Conservation (phyloP, 2,329 filamentous ascomycete genomes). For the Phoma sp. region DNA sequence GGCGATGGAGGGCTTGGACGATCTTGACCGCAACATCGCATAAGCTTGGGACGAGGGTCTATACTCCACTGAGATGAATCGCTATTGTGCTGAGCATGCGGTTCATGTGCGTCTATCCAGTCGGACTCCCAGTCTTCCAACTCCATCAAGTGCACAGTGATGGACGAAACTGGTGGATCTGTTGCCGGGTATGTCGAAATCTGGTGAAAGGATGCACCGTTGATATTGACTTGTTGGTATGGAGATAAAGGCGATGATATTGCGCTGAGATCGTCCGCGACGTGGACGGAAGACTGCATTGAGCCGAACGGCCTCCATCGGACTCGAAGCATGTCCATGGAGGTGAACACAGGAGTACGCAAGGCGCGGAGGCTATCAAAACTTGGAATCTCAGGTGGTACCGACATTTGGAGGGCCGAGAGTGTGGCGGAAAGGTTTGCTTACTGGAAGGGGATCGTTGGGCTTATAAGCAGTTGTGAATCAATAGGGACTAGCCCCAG, state of each 20-base stretch:
- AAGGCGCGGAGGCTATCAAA: too few species aligned
- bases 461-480: too few species aligned
- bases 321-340: slow-evolving; percentile 10
- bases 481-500: too few species aligned
- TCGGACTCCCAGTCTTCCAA: slow-evolving; percentile 1
- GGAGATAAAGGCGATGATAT: not conserved
- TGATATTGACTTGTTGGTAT: not conserved
- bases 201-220: not conserved
- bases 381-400: too few species aligned
- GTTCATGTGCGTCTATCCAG: slow-evolving; percentile 2
- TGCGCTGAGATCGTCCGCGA: not conserved
- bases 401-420: too few species aligned
- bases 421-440: too few species aligned
- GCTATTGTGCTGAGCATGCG: not conserved
- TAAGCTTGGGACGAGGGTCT: not conserved
- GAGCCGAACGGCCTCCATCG: slow-evolving; percentile 5
- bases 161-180: slow-evolving; percentile 8
- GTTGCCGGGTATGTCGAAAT: slow-evolving; percentile 7
- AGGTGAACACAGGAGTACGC: not conserved
- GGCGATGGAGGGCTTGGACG: slow-evolving; percentile 3
- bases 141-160: slow-evolving; percentile 4
- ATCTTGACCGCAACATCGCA: slow-evolving; percentile 8
- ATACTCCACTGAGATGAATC: not conserved
- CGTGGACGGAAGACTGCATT: slow-evolving; percentile 2
- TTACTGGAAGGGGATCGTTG: too few species aligned